These are phyloP conservation scores for Adenanthera pavonina DNA, from an alignment of 306 rosid genomes.

Conservation along the genomic window DNA sequence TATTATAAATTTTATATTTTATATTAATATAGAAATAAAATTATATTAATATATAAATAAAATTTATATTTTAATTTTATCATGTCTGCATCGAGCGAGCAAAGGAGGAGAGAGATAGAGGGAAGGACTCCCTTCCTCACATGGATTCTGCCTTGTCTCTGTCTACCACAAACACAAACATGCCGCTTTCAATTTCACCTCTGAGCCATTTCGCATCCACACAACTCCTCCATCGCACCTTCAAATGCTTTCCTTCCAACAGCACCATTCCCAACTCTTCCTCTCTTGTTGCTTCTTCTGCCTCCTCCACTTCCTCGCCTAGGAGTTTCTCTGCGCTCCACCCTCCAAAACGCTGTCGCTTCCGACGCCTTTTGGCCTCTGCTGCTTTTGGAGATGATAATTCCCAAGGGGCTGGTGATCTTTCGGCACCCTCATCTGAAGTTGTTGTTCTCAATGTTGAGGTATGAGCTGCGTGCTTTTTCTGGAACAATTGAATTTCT, in stretches of 20 bases:
- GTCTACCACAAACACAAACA: not conserved
- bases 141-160: not conserved
- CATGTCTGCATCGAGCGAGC: too few relatives aligned
- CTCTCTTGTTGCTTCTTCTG: not conserved
- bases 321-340: conserved; percentile 29
- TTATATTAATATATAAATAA: too few relatives aligned
- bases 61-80: too few relatives aligned
- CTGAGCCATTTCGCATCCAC: conserved; percentile 31
- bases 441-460: conserved; percentile 65
- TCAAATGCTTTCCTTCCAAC: conserved; percentile 32
- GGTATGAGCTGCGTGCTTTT: conserved; percentile 40
- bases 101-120: not conserved
- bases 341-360: conserved; percentile 33
- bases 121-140: not conserved
- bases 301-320: conserved; percentile 10
- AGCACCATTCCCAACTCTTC: conserved; percentile 33
- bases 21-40: too few relatives aligned
- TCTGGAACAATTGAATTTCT: not conserved
- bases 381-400: conserved; percentile 49
- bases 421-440: conserved; percentile 43
- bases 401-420: conserved; percentile 44
- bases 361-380: conserved; percentile 43
- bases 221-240: not conserved
- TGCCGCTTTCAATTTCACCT: conserved; percentile 8
- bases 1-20: too few relatives aligned